Evolutionary conservation across 2,329 filamentous ascomycete species (phyloP).

Genomic region (Aspergillus quadricinctus): DNA sequence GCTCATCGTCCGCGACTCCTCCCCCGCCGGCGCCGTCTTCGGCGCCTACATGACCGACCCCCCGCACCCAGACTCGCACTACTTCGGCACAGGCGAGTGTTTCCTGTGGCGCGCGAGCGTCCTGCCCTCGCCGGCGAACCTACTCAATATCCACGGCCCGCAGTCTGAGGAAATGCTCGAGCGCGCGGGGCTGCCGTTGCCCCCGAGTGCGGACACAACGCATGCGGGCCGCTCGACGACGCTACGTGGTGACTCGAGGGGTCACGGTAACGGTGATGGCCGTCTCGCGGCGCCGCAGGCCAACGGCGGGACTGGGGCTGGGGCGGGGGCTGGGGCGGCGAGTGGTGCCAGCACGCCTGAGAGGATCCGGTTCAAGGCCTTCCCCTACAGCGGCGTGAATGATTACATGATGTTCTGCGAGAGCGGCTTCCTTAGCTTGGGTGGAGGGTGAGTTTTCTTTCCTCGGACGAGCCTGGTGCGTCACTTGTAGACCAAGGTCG

Average conservation of each 20-base stretch:
- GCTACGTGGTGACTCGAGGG: constrained; percentile 32
- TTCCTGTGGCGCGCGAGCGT: constrained; percentile 80
- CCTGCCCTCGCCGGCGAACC: constrained; percentile 42
- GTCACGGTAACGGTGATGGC: constrained; percentile 8
- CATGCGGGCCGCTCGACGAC: constrained; percentile 59
- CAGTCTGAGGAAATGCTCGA: constrained; percentile 42
- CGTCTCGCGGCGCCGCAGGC: constrained; percentile 12
- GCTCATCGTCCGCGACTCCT: constrained; percentile 74
- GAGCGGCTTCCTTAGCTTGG: constrained; percentile 75
- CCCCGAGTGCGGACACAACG: constrained; percentile 64
- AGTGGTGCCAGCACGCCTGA: constrained; percentile 59
- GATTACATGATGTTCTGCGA: constrained; percentile 97
- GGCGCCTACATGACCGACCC: constrained; percentile 91
- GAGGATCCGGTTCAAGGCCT: constrained; percentile 89
- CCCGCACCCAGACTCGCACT: constrained; percentile 74
- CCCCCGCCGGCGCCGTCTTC: constrained; percentile 56
- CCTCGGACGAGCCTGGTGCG: not conserved
- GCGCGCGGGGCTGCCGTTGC: constrained; percentile 59
- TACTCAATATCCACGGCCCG: constrained; percentile 11
- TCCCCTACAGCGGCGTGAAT: constrained; percentile 91
- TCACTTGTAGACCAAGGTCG: constrained; percentile 15
- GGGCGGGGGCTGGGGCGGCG: constrained; percentile 26
- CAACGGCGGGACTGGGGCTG: constrained; percentile 19
- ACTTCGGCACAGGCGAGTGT: constrained; percentile 95
- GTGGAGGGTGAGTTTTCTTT: constrained; percentile 58